Evolutionary conservation across 1,139 yeast species (phyloP).

Genomic region (Pichia terricola): DNA sequence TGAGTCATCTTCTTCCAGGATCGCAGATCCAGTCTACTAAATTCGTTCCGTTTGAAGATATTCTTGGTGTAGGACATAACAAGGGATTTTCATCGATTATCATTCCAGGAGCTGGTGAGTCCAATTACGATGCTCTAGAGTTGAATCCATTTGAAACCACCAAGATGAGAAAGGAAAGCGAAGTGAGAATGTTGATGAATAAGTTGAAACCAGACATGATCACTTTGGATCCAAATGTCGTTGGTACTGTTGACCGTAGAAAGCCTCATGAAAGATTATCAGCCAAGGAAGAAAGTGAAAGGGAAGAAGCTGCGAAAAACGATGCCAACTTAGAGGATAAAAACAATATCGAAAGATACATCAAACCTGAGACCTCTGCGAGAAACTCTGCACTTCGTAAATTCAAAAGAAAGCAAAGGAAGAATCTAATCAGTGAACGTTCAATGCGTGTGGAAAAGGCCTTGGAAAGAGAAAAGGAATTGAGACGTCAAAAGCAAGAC

Average conservation of each 20-base stretch:
- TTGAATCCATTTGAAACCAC: conserved; percentile 87
- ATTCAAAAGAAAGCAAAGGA: conserved; percentile 74
- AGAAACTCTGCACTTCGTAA: conserved; percentile 79
- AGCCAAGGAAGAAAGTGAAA: conserved; percentile 46
- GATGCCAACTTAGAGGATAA: conserved; percentile 29
- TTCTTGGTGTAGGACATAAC: conserved; percentile 80
- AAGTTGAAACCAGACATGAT: conserved; percentile 91
- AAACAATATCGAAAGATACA: conserved; percentile 28
- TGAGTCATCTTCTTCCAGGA: conserved; percentile 83
- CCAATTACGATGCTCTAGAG: conserved; percentile 92
- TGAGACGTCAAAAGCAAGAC: conserved; percentile 47
- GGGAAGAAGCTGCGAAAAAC: conserved; percentile 29
- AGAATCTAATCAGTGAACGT: conserved; percentile 83
- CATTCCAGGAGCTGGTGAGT: conserved; percentile 97
- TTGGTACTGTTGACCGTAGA: conserved; percentile 76
- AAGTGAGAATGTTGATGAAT: conserved; percentile 77
- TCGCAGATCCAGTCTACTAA: conserved; percentile 56
- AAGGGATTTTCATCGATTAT: conserved; percentile 71
- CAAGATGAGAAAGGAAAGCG: conserved; percentile 88
- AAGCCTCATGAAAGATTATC: conserved; percentile 55
- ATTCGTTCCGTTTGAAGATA: conserved; percentile 94
- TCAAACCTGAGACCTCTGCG: conserved; percentile 57
- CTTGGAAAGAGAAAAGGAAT: conserved; percentile 61
- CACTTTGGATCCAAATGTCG: conserved; percentile 75
- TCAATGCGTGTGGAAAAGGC: conserved; percentile 73